Base-by-base conservation (phyloP, 2,329 filamentous ascomycete species). In the Aspergillus transmontanensis region DNA sequence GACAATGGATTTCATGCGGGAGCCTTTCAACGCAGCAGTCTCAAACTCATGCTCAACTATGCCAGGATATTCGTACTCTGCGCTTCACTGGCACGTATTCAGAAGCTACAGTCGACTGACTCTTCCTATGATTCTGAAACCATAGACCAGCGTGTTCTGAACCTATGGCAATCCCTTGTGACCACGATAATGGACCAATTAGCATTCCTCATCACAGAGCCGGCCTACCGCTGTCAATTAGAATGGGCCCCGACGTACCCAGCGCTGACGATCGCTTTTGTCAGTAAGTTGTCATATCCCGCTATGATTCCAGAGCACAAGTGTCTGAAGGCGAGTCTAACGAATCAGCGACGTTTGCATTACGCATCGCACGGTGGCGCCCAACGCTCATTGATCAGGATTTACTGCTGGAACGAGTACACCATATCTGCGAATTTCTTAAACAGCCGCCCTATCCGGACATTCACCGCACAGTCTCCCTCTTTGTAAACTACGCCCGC, bases 371-470 rank as follows among this genome's bases (percentile, higher is more conserved):
- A 10, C 67, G 75, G 21, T 76, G 75, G 75, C 72, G 73, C 39
- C 74, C 75, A 41, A 72, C 69, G 36, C 57, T 76, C 34, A 76
- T 76, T 53, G 69, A 76, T 41, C 72, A 75, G 50, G 62, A 64
- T 12, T 57, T 76, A 12, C 65, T 76, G 10, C 65, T 76, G 16
- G 72, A 75, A 51, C 56, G 75, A 61, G 75, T 70, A 11, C 72
- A 76, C 43, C 69, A 66, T 48, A 75, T 77, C 30, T 72, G 73
- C 50, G 75, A 76, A 48, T 75, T 76, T 57, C 63, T 77, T 21
- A 76, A 75, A 54, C 73, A 75, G 39, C 75, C 75, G 19, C 75
- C 75, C 0, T 77, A 77, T 55, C 75, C 75, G n/a, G 75, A 77
- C 34, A 76, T 77, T n/a, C 75, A 77, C 61, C 72, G 75, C 32